A percentile compares a stretch with the other conserved stretches of the same genome.
Evolutionary conservation across 495 filamentous ascomycete genomes (phyloP).

Genomic region (Penicillium maclennaniae): DNA sequence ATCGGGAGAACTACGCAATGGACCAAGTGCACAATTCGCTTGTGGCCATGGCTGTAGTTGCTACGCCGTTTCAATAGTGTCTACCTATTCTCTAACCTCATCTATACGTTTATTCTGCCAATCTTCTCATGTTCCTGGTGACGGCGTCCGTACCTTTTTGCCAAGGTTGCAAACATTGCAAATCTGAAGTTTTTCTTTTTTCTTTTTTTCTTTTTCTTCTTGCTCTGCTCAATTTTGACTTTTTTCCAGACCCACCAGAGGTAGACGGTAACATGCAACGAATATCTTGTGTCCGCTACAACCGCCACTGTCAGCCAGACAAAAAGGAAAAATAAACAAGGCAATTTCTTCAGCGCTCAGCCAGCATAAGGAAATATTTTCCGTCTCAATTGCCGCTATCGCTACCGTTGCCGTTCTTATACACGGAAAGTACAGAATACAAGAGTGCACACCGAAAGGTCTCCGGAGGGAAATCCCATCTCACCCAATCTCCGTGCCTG

Average conservation of each 20-base stretch:
- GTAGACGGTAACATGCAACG: neutral
- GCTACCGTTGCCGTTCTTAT: too few relatives aligned
- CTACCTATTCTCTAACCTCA: neutral
- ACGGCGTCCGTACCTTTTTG: neutral
- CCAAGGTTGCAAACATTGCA: neutral
- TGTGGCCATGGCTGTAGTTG: neutral
- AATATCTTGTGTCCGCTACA: conserved; percentile 28
- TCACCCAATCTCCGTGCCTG: conserved; percentile 15
- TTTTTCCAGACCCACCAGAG: neutral
- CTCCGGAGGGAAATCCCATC: neutral
- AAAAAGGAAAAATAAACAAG: conserved; percentile 7
- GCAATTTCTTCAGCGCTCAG: too few relatives aligned
- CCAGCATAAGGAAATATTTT: too few relatives aligned
- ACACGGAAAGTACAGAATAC: too few relatives aligned
- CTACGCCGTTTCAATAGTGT: neutral
- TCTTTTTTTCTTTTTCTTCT: neutral
- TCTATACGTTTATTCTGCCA: neutral
- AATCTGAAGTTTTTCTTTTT: neutral
- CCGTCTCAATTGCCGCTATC: too few relatives aligned
- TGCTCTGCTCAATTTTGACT: neutral
- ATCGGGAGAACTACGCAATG: neutral
- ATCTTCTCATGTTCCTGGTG: neutral
- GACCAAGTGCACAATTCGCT: too few relatives aligned
- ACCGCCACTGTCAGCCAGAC: conserved; percentile 16
- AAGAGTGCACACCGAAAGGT: neutral